phyloP scores from a whole-genome alignment of 441 rosid genomes.

The Eutrema salsugineum region DNA sequence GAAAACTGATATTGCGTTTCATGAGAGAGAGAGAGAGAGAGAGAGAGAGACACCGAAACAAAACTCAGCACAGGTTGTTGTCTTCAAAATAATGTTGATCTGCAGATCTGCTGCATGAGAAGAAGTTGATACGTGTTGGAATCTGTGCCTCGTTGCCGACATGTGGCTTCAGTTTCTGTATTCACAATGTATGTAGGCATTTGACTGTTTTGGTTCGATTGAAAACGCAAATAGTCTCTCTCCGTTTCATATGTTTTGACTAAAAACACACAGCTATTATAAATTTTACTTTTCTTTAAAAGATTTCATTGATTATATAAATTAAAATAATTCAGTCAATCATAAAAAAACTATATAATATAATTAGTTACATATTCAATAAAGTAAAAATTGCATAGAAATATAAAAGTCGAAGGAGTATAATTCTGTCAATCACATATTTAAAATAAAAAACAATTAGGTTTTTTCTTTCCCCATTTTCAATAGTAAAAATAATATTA shows the following conservation, averaged over 20 bases:
- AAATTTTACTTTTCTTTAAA: too few relatives aligned
- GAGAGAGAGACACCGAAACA: not conserved
- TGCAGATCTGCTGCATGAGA: constrained; percentile 31
- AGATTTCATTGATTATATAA: too few relatives aligned
- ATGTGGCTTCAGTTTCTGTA: constrained; percentile 11
- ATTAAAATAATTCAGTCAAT: too few relatives aligned
- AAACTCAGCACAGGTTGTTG: not conserved
- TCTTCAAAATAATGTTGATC: constrained; percentile 16
- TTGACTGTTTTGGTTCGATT: not conserved
- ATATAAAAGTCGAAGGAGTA: too few relatives aligned
- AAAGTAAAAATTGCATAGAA: too few relatives aligned
- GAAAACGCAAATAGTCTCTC: not conserved
- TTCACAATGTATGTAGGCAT: not conserved
- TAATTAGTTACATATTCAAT: too few relatives aligned
- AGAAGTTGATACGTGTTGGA: constrained; percentile 17
- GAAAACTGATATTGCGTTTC: not conserved
- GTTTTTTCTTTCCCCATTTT: not conserved
- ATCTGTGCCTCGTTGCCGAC: constrained; percentile 15
- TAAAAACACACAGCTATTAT: too few relatives aligned
- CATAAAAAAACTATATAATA: too few relatives aligned
- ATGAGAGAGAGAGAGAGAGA: not conserved
- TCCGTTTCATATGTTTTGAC: too few relatives aligned
- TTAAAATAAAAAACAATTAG: too few relatives aligned
- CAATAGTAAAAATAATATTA: too few relatives aligned
- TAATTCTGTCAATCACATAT: not conserved